Conservation (phyloP, 345 rosid genomes). For the Turritis glabra region DNA sequence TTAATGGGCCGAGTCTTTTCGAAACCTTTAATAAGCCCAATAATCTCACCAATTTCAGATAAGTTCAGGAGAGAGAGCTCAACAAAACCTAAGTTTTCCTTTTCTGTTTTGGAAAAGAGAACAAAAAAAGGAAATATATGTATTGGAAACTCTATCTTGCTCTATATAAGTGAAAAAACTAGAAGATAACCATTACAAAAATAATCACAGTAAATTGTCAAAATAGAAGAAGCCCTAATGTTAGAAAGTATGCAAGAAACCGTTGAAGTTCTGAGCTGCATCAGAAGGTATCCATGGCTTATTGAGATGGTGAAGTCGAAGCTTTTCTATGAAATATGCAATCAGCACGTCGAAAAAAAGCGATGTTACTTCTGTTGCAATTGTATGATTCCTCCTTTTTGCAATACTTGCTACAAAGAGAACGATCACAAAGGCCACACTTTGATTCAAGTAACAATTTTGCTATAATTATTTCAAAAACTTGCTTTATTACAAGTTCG, state of each 20-base stretch:
- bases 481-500: not conserved
- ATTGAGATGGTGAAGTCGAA: constrained; percentile 27
- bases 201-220: not conserved
- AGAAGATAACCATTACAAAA: not conserved
- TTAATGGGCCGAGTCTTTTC: not conserved
- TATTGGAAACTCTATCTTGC: not conserved
- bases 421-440: constrained; percentile 16
- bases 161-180: not conserved
- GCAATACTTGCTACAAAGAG: not conserved
- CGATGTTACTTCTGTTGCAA: constrained; percentile 32
- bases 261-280: not conserved
- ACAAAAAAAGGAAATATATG: not conserved
- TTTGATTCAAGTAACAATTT: constrained; percentile 22
- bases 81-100: not conserved
- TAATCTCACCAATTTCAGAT: not conserved
- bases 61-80: not conserved
- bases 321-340: constrained; percentile 19
- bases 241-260: not conserved
- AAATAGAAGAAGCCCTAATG: no score
- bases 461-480: not conserved
- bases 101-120: not conserved
- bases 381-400: constrained; percentile 33
- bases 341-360: not conserved
- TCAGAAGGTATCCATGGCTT: constrained; percentile 30
- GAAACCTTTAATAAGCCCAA: not conserved